phyloP scores from a whole-genome alignment of 306 rosid species.

The Urtica urens region DNA sequence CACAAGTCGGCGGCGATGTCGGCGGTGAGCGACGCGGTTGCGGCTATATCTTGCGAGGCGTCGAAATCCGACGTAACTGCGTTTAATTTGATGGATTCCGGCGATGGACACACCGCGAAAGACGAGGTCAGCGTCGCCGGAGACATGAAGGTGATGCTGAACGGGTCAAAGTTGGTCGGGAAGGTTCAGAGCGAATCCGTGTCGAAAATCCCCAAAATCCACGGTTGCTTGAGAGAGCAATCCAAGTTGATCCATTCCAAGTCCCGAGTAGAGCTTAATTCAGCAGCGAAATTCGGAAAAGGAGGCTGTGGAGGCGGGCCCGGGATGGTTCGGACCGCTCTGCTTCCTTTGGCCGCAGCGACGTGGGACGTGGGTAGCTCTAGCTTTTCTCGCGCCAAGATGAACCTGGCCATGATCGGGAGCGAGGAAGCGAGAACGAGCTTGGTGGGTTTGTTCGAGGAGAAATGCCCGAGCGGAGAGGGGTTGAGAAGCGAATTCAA shows the following conservation, averaged over 20 bases:
- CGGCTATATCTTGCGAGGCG: slow-evolving; percentile 78
- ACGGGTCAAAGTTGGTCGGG: slow-evolving; percentile 75
- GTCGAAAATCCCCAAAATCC: slow-evolving; percentile 35
- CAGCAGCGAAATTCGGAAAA: slow-evolving; percentile 23
- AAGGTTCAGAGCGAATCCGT: slow-evolving; percentile 30
- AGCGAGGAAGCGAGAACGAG: slow-evolving; percentile 14
- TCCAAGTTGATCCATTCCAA: slow-evolving; percentile 48
- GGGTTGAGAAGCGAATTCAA: slow-evolving; percentile 28
- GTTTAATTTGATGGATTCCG: slow-evolving; percentile 57
- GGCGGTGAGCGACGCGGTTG: slow-evolving; percentile 39
- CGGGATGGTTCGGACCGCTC: slow-evolving; percentile 25
- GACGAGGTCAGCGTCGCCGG: slow-evolving; percentile 67
- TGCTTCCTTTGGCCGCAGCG: slow-evolving; percentile 38
- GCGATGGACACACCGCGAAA: slow-evolving; percentile 54
- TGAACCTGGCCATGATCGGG: slow-evolving; percentile 27
- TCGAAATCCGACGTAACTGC: slow-evolving; percentile 47
- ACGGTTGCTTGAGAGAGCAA: slow-evolving; percentile 51
- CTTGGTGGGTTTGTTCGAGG: slow-evolving; percentile 34
- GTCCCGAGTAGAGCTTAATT: slow-evolving; percentile 55
- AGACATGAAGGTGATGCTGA: slow-evolving; percentile 61
- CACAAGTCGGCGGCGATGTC: slow-evolving; percentile 40
- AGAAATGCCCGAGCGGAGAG: slow-evolving; percentile 34
- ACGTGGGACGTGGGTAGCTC: slow-evolving; percentile 39
- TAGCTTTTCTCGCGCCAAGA: slow-evolving; percentile 37
- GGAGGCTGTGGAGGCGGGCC: slow-evolving; percentile 23